Base-by-base conservation (phyloP, 108 stramenopile genomes). In the Cylindrotheca fusiformis region DNA sequence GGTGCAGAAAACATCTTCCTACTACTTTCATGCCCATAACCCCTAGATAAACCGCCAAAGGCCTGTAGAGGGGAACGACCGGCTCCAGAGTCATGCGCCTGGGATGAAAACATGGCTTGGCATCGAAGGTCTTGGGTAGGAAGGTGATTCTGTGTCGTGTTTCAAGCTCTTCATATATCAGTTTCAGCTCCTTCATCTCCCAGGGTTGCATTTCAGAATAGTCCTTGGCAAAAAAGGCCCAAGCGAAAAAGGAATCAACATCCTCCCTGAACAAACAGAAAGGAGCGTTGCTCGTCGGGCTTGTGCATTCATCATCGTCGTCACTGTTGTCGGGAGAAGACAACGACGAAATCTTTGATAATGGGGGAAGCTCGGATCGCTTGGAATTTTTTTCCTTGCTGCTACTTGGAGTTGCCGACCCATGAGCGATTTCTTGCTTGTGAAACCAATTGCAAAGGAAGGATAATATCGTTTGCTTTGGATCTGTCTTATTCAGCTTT, bases 191-290 rank as follows among this genome's bases (percentile, higher is more conserved):
- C 26, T 63, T 23, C 20, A 36, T 31, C 46, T 60, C 59, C 64
- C 72, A 66, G 10, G 60, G 52, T 61, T 71, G 72, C 28, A 85
- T 56, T 28, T 55, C 50, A 23, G 51, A 48, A 5, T 22, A 24
- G 5, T 80, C 54, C 45, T 80, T 71, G 1, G 71, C 82, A 72
- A 82, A 94, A 60, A 90, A 90, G 8, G 87, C 93, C 87, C 87
- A 94, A 0, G 87, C 71, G 57, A 91, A 78, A 53, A 94, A 87
- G 12, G 74, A 61, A 30, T 84, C 72, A 48, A 89, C 60, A 36
- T 90, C 86, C 46, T 73, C 78, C 51, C 71, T 75, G 63, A 65
- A 58, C 52, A 83, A 52, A 8, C 68, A 27, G 18, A 26, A 24
- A 58, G 63, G 33, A 26, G 52, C 25, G 19, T 31, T 46, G 20